Conservation (phyloP, 768 basidiomycete genomes). For the Leucogyrophana mollusca region DNA sequence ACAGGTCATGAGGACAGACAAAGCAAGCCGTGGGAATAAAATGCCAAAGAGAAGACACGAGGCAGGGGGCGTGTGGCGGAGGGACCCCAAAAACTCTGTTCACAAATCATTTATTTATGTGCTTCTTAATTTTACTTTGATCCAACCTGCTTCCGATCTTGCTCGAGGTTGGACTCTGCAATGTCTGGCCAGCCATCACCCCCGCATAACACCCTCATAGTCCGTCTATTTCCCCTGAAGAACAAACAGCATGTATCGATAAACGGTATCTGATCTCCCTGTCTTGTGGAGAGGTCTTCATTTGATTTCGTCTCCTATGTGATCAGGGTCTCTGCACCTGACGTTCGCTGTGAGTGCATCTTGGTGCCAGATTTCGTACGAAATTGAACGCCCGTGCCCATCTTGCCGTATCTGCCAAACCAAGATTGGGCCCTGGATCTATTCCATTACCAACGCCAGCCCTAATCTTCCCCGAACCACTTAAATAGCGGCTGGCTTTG, state of each 20-base stretch:
- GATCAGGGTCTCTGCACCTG: slow-evolving; percentile 24
- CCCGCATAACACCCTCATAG: no score
- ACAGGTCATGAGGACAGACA: slow-evolving; percentile 34
- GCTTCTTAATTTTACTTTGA: background rate
- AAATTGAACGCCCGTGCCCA: slow-evolving; percentile 2
- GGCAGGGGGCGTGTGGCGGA: background rate
- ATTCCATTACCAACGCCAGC: slow-evolving; percentile 7
- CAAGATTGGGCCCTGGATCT: slow-evolving; percentile 10
- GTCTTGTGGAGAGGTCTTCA: background rate
- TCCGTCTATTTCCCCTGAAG: background rate
- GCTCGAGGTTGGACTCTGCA: no score
- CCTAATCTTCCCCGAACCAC: slow-evolving; percentile 1
- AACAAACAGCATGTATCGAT: background rate
- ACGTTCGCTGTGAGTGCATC: slow-evolving; percentile 7
- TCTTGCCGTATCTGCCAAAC: slow-evolving; percentile 4
- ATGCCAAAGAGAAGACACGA: background rate
- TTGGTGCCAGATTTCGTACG: slow-evolving; percentile 8
- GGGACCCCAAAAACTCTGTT: slow-evolving; percentile 28
- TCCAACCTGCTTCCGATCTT: no score
- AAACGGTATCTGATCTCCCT: slow-evolving; percentile 1
- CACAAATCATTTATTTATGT: background rate
- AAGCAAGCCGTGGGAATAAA: slow-evolving; percentile 9
- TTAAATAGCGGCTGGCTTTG: slow-evolving; percentile 34
- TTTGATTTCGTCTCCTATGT: slow-evolving; percentile 15
- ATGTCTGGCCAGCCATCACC: no score